Conservation (phyloP, 2,329 filamentous ascomycete genomes). For the Trichophyton equinum region DNA sequence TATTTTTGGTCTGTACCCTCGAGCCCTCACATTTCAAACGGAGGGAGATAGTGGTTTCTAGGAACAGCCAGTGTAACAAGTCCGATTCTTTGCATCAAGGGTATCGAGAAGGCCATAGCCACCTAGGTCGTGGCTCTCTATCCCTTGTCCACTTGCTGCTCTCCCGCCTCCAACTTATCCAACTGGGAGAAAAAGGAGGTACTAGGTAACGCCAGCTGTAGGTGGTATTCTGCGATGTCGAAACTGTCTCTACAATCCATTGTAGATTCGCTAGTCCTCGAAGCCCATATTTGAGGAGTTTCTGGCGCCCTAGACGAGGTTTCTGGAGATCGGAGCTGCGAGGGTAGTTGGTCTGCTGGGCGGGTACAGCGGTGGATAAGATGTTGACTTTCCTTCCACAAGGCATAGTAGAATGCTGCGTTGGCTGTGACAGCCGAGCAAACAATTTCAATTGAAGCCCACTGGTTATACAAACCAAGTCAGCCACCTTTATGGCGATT, state of each 20-base stretch:
- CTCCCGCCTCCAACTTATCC: background rate
- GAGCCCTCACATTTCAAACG: background rate
- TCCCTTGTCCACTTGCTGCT: background rate
- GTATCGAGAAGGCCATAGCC: too few relatives aligned
- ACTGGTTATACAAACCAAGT: slow-evolving; percentile 4
- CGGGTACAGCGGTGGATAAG: background rate
- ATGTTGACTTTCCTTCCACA: slow-evolving; percentile 11
- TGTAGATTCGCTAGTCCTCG: background rate
- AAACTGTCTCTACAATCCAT: background rate
- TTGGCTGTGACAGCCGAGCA: slow-evolving; percentile 12
- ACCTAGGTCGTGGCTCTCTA: background rate
- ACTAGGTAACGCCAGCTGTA: background rate
- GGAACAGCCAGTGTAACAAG: background rate
- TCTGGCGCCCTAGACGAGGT: background rate
- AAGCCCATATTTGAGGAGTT: background rate
- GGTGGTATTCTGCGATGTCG: background rate
- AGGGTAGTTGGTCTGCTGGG: background rate
- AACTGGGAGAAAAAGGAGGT: background rate
- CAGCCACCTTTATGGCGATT: background rate
- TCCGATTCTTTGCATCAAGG: background rate
- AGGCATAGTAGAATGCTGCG: slow-evolving; percentile 14
- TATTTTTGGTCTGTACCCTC: background rate
- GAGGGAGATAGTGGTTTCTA: background rate
- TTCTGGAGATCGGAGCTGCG: background rate
- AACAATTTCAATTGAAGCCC: slow-evolving; percentile 14